These are phyloP conservation scores for Alternaria alternata DNA, from an alignment of 2,329 filamentous ascomycete genomes.

Conservation along the genomic window DNA sequence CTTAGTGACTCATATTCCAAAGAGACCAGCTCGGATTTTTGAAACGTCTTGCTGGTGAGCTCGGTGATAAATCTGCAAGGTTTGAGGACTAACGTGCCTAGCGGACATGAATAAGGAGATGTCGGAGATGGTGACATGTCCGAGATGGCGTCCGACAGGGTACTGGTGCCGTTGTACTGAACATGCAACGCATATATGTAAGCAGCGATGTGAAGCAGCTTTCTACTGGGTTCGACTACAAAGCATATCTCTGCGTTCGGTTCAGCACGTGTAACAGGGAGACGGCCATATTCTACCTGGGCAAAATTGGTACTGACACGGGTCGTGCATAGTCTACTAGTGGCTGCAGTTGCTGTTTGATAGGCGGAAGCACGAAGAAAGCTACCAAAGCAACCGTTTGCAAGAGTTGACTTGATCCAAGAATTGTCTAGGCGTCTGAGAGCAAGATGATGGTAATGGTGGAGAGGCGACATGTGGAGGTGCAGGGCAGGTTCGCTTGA, in stretches of 20 bases:
- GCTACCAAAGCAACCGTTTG: background rate
- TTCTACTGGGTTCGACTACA: background rate
- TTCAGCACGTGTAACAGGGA: background rate
- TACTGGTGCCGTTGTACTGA: background rate
- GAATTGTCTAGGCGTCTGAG: background rate
- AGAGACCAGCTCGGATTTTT: background rate
- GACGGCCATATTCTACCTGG: background rate
- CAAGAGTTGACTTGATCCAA: background rate
- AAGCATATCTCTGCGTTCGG: background rate
- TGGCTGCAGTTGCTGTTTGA: background rate
- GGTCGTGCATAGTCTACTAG: background rate
- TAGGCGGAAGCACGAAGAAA: background rate
- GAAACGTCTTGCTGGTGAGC: background rate
- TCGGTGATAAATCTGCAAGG: background rate
- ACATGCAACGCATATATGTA: background rate
- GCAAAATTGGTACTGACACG: background rate
- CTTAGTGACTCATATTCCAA: background rate
- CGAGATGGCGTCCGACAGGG: background rate
- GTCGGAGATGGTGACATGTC: conserved; percentile 3
- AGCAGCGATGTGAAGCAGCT: background rate
- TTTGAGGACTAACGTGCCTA: background rate
- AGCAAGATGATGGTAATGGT: background rate
- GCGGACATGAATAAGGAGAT: background rate
- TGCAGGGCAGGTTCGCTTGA: conserved; percentile 20
- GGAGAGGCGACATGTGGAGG: background rate